Evolutionary conservation across 495 filamentous ascomycete species (phyloP), one percentile per base, ranked within the genome.

Genomic region (Podospora pseudopauciseta): DNA sequence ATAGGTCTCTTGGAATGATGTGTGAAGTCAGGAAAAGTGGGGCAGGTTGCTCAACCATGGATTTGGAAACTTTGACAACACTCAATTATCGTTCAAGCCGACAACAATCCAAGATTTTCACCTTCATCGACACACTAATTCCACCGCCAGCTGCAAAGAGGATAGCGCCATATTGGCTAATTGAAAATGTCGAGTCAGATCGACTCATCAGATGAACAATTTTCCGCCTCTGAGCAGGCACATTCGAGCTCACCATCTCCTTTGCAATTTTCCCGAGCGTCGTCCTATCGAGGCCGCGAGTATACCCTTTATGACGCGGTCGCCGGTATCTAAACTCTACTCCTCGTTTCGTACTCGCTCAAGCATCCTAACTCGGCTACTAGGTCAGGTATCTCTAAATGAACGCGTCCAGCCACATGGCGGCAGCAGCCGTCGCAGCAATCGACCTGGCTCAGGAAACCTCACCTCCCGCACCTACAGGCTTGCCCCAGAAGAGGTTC

Each of bases 301-400:
- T 81, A 83, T 20, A 92, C 82, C 58, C 78, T 96, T 34, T 96
- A 93, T 76, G 92, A 97, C 80, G 90, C 89, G 44, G 87, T 93
- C 58, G 92, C 91, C 67, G 91, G 92, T 92, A 80, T 68, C 70
- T 65, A 18, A 49, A 27, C 19, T 34, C 27, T 6, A 9, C 54
- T 56, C 1, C 55, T 58, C n/a, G n/a, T n/a, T 20, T 58, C 3
- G 4, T 58, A 58, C 4, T n/a, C 18, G 18, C 4, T 26, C n/a
- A 18, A 26, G n/a, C 7, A 58, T 58, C 6, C 55, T 58, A 58
- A 58, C 28, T 71, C 30, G 28, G 23, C 18, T 13, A 59, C 32
- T 64, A 89, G 87, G 86, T n/a, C 86, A 85, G 44, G 72, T 77
- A 6, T 72, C 75, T 19, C 65, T 72, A 6, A 71, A 72, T 4